A percentile compares a stretch with the other conserved stretches of the same genome.
phyloP scores from a whole-genome alignment of 2,329 filamentous ascomycete genomes.

The Bretziella fagacearum region DNA sequence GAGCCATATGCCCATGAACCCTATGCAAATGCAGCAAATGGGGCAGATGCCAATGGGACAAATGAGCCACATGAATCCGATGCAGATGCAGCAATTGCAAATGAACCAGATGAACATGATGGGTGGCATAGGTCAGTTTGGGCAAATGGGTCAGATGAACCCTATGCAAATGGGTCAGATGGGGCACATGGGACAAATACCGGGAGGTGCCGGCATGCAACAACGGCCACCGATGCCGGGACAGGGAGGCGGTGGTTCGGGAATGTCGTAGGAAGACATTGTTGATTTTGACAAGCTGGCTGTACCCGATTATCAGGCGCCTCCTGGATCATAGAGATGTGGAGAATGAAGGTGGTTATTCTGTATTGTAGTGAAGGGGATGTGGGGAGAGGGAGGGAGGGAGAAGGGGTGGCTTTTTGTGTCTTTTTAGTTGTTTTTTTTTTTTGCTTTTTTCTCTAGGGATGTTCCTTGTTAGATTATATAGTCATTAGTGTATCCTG shows the following conservation, averaged over 20 bases:
- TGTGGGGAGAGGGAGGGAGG: neutral
- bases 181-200: conserved; percentile 12
- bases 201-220: conserved; percentile 5
- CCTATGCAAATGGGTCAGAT: conserved; percentile 13
- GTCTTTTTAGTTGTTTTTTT: neutral
- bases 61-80: conserved; percentile 9
- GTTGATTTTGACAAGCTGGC: conserved; percentile 3
- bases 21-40: conserved; percentile 13
- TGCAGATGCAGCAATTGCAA: conserved; percentile 14
- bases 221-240: conserved; percentile 13
- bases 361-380: neutral
- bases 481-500: neutral
- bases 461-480: neutral
- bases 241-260: conserved; percentile 10
- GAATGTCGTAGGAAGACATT: conserved; percentile 14
- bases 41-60: conserved; percentile 10
- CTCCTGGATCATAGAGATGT: neutral
- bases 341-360: neutral
- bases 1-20: conserved; percentile 14
- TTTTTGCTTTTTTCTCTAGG: neutral
- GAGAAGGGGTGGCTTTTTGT: neutral
- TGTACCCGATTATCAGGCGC: neutral
- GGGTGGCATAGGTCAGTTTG: conserved; percentile 13
- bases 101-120: conserved; percentile 14
- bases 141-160: conserved; percentile 11